These are phyloP conservation scores for Astrothelium macrocarpum DNA, from an alignment of 495 filamentous ascomycete genomes.

Conservation along the genomic window DNA sequence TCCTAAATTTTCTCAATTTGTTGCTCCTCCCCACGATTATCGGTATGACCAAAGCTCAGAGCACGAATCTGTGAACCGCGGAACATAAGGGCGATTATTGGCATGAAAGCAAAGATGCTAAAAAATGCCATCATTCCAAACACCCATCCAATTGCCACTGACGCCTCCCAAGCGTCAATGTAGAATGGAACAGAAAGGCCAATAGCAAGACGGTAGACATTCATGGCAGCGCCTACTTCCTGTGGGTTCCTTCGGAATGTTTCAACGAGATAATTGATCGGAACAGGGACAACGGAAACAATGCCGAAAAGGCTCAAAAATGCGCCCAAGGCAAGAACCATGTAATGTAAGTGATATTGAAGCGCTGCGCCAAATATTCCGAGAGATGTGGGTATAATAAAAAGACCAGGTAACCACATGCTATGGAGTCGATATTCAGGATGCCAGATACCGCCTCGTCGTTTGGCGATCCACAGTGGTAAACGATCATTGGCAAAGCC, in stretches of 20 bases:
- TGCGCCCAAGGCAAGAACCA: constrained; percentile 38
- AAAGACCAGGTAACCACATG: constrained; percentile 37
- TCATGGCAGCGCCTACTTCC: constrained; percentile 36
- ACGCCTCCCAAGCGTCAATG: constrained; percentile 38
- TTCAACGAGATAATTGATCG: constrained; percentile 43
- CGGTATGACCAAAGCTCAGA: background rate
- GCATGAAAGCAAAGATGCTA: background rate
- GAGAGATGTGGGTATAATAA: constrained; percentile 40
- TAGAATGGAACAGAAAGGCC: constrained; percentile 42
- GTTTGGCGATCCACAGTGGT: constrained; percentile 33
- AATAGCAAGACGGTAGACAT: constrained; percentile 36
- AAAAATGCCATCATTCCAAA: constrained; percentile 42
- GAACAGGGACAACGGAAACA: constrained; percentile 35
- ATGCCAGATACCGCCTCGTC: constrained; percentile 38
- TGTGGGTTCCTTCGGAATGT: constrained; percentile 36
- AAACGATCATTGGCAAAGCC: constrained; percentile 39
- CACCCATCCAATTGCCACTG: constrained; percentile 41
- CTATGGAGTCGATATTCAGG: constrained; percentile 44
- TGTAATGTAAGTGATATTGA: constrained; percentile 41
- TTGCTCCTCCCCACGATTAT: background rate
- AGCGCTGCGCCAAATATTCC: constrained; percentile 41
- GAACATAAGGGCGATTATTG: background rate
- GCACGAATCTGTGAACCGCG: background rate
- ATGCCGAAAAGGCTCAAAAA: constrained; percentile 39
- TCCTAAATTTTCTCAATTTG: background rate